These are phyloP conservation scores for Talaromyces borbonicus DNA, from an alignment of 495 filamentous ascomycete genomes.

Conservation along the genomic window DNA sequence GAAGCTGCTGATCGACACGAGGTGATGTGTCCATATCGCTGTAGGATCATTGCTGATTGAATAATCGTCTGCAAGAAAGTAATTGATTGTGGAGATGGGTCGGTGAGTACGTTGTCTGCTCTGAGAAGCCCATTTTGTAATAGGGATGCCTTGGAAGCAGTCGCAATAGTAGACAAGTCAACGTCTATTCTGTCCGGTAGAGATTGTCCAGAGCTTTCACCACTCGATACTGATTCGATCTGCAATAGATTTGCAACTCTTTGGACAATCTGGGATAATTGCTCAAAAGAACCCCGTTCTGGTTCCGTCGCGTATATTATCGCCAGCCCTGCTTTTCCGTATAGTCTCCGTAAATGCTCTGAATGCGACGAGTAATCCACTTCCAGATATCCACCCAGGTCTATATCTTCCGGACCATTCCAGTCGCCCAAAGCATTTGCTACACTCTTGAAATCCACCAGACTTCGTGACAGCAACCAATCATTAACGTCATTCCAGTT, in stretches of 20 bases:
- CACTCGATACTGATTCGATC: constrained; percentile 42
- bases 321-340: constrained; percentile 64
- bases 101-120: constrained; percentile 56
- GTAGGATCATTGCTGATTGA: constrained; percentile 56
- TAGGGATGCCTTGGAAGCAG: constrained; percentile 36
- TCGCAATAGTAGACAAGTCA: constrained; percentile 27
- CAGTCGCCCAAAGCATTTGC: constrained; percentile 60
- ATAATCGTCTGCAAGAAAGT: constrained; percentile 58
- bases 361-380: constrained; percentile 32
- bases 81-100: constrained; percentile 48
- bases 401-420: constrained; percentile 73
- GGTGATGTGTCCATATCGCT: constrained; percentile 47
- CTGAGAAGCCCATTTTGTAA: constrained; percentile 48
- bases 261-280: constrained; percentile 50
- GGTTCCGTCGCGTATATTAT: constrained; percentile 57
- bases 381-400: constrained; percentile 55
- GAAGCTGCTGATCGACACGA: constrained; percentile 43
- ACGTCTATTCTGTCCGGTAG: constrained; percentile 23
- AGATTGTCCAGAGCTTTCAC: constrained; percentile 19
- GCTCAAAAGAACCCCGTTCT: constrained; percentile 47
- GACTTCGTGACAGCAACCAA: constrained; percentile 64
- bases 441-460: constrained; percentile 37
- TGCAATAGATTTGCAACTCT: constrained; percentile 51
- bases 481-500: constrained; percentile 75
- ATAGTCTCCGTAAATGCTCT: constrained; percentile 46